Evolutionary conservation across 768 basidiomycete species (phyloP).

Genomic region (Naganishia randhawae): DNA sequence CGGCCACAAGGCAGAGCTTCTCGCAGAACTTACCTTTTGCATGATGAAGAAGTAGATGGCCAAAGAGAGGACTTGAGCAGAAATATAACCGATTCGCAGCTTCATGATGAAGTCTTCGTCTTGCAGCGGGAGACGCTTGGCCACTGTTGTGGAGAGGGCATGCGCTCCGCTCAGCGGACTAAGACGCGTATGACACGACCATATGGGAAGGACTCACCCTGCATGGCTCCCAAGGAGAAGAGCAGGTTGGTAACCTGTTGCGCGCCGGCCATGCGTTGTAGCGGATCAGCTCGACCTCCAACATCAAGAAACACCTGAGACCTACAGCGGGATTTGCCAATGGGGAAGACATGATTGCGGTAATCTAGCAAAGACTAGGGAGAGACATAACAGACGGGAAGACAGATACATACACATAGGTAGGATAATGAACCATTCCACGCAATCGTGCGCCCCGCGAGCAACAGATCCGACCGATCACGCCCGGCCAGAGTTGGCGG

Average conservation of each 20-base stretch:
- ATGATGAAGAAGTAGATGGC: slow-evolving; percentile 77
- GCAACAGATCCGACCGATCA: not conserved
- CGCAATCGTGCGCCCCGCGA: not conserved
- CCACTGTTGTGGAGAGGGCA: slow-evolving; percentile 58
- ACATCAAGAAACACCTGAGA: not conserved
- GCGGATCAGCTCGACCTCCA: not conserved
- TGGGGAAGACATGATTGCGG: slow-evolving; percentile 10
- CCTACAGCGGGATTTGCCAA: slow-evolving; percentile 23
- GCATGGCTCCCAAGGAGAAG: slow-evolving; percentile 91
- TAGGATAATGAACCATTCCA: not conserved
- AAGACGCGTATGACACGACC: too few species aligned
- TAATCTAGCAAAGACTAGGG: too few species aligned
- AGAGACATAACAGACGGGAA: too few species aligned
- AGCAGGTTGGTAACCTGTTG: slow-evolving; percentile 72
- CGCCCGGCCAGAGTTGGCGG: not conserved
- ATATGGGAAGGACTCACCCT: slow-evolving; percentile 44
- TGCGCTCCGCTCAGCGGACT: slow-evolving; percentile 52
- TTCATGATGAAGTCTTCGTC: slow-evolving; percentile 76
- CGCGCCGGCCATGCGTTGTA: too few species aligned
- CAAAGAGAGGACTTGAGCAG: slow-evolving; percentile 67
- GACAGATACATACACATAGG: not conserved
- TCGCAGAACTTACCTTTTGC: slow-evolving; percentile 57
- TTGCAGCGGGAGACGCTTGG: slow-evolving; percentile 84
- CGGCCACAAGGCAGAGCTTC: not conserved
- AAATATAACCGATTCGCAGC: slow-evolving; percentile 77